Evolutionary conservation across 306 rosid genomes (phyloP).

Genomic region (Rosa chinensis): DNA sequence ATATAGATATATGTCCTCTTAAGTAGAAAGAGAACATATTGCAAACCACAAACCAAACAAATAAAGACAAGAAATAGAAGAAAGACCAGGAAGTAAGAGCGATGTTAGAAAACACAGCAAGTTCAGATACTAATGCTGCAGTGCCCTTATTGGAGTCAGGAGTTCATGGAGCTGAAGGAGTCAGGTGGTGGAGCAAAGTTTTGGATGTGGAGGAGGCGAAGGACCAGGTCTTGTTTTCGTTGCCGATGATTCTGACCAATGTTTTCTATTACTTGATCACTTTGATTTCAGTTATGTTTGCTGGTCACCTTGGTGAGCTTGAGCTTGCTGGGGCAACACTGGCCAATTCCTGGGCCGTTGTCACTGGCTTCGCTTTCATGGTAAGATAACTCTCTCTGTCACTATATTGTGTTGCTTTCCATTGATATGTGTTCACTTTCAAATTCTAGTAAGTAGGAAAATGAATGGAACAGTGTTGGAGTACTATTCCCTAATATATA

Average conservation of each 20-base stretch:
- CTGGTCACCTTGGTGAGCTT: conserved; percentile 81
- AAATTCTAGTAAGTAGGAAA: not conserved
- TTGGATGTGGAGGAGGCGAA: conserved; percentile 65
- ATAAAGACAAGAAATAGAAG: not conserved
- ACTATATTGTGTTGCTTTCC: not conserved
- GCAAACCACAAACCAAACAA: not conserved
- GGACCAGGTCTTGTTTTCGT: conserved; percentile 50
- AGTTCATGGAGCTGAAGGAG: conserved; percentile 8
- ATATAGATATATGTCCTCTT: not conserved
- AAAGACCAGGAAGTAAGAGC: not conserved
- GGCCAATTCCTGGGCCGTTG: conserved; percentile 77
- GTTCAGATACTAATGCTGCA: not conserved
- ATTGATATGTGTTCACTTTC: not conserved
- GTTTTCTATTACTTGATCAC: conserved; percentile 51
- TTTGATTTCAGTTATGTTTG: conserved; percentile 80
- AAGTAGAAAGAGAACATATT: not conserved
- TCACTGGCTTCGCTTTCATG: conserved; percentile 70
- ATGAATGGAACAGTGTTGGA: not conserved
- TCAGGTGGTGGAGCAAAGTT: conserved; percentile 51
- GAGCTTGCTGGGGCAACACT: conserved; percentile 84
- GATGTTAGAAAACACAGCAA: not conserved
- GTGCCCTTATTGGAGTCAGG: not conserved
- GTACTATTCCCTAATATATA: not conserved
- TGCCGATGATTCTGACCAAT: conserved; percentile 79
- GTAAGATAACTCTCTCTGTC: conserved; percentile 45